Conservation (phyloP, 257 asterid species). For the Plantago major region DNA sequence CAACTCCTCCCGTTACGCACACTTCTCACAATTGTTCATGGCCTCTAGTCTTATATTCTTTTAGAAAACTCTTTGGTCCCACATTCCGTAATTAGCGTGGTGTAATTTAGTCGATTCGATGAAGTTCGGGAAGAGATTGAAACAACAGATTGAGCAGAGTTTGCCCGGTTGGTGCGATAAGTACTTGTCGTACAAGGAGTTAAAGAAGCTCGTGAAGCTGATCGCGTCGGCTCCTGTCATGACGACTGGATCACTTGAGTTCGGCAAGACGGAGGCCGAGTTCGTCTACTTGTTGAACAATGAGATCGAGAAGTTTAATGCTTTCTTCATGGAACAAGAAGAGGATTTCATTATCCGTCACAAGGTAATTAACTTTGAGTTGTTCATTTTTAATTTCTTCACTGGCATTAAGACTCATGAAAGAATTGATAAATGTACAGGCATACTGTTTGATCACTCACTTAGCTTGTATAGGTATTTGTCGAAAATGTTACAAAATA, state of each 20-base stretch:
- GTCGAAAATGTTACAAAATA: too few species aligned
- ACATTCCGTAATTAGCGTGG: background rate
- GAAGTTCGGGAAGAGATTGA: constrained; percentile 94
- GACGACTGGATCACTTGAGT: constrained; percentile 36
- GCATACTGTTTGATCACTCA: too few species aligned
- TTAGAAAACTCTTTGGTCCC: background rate
- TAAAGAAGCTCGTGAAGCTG: constrained; percentile 63
- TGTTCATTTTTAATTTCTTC: too few species aligned
- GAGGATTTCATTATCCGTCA: constrained; percentile 89
- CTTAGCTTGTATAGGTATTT: too few species aligned
- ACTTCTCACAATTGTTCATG: too few species aligned
- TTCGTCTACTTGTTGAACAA: constrained; percentile 62
- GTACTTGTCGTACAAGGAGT: constrained; percentile 67
- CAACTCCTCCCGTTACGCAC: too few species aligned
- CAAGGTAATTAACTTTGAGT: constrained; percentile 48
- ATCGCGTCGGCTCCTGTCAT: constrained; percentile 40
- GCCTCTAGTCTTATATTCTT: background rate
- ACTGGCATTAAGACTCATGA: too few species aligned
- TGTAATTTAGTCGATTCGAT: constrained; percentile 20
- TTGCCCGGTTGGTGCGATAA: constrained; percentile 80
- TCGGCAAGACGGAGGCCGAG: constrained; percentile 52
- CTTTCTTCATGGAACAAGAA: constrained; percentile 80
- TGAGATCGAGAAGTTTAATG: constrained; percentile 89
- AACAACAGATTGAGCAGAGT: constrained; percentile 67
- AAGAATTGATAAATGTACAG: too few species aligned